Conservation (phyloP, 768 basidiomycete genomes). For the Fistulinella prunicolor region DNA sequence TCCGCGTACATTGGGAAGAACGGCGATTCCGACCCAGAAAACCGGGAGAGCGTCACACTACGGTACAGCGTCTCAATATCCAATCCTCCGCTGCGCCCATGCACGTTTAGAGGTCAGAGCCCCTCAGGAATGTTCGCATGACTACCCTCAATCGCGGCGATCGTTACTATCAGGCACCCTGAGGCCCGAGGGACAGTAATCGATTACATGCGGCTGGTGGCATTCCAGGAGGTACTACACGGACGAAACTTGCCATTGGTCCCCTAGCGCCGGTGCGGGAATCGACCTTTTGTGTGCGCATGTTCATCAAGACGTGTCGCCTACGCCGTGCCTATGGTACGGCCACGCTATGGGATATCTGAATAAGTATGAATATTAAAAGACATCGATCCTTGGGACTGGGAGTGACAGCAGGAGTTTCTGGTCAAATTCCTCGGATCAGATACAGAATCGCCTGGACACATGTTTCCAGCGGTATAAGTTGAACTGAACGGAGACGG, state of each 20-base stretch:
- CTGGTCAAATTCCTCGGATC: constrained; percentile 18
- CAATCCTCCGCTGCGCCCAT: not conserved
- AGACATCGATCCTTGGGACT: not conserved
- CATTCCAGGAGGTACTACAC: not conserved
- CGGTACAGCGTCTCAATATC: not conserved
- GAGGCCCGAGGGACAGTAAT: too few relatives aligned
- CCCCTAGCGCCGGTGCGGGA: not conserved
- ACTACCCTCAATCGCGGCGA: not conserved
- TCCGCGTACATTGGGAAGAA: not conserved
- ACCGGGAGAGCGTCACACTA: too few relatives aligned
- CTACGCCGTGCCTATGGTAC: constrained; percentile 4
- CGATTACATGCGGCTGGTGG: not conserved
- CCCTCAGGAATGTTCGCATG: not conserved
- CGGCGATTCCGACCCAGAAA: constrained; percentile 1
- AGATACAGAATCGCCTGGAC: not conserved
- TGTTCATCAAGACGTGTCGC: constrained; percentile 4
- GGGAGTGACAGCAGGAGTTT: not conserved
- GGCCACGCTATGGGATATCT: constrained; percentile 3
- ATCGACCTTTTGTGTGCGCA: not conserved
- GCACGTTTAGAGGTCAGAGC: not conserved
- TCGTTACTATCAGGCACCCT: too few relatives aligned
- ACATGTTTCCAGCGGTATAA: not conserved
- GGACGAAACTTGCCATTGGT: not conserved
- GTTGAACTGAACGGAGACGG: not conserved
- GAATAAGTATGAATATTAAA: constrained; percentile 4